Evolutionary conservation across 495 filamentous ascomycete genomes (phyloP), one percentile per base, ranked within the genome.

Genomic region (Saxophila tyrrhenica): DNA sequence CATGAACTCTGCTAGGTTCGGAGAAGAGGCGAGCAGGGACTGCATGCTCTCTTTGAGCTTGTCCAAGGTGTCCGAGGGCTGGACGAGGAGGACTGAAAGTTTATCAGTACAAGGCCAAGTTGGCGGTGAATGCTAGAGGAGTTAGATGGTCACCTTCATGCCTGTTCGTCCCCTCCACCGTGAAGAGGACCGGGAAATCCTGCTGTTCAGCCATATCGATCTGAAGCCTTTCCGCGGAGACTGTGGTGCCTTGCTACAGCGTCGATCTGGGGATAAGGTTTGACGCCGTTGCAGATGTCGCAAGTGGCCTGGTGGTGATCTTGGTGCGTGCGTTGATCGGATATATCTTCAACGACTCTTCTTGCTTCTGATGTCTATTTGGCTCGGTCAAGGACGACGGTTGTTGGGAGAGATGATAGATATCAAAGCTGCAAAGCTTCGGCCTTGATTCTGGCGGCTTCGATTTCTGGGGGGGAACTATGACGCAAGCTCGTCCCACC

Each of bases 141-240:
- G 7, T 35, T 35, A 13, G 29, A 35, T 35, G 39, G 9, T 45
- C 52, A 51, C 60, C 22, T 45, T 67, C 64, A 48, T 67, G 64
- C 25, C 64, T 47, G 42, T 41, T 51, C 20, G 55, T 55, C 39
- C 53, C 58, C n/a, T 60, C 60, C 20, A 67, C 56, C 38, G 57
- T 65, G 58, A 67, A 67, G 41, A 66, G 44, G 24, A 61, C 53
- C 0, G 64, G 64, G 49, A 65, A 65, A 13, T 58, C 55, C 29
- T 58, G 55, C 24, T 48, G 25, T 5, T 43, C 55, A 24, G 55
- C 39, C 55, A 58, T 58, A 22, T 51, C 54, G 1, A 38, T 16
- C 20, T 45, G 39, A 3, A 10, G 3, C 25, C 41, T 8, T 5
- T 7, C 41, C 7, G n/a, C 17, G 41, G 5, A 5, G 15, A n/a